Conservation (phyloP, 2,329 filamentous ascomycete species). For the Ilyonectria destructans region DNA sequence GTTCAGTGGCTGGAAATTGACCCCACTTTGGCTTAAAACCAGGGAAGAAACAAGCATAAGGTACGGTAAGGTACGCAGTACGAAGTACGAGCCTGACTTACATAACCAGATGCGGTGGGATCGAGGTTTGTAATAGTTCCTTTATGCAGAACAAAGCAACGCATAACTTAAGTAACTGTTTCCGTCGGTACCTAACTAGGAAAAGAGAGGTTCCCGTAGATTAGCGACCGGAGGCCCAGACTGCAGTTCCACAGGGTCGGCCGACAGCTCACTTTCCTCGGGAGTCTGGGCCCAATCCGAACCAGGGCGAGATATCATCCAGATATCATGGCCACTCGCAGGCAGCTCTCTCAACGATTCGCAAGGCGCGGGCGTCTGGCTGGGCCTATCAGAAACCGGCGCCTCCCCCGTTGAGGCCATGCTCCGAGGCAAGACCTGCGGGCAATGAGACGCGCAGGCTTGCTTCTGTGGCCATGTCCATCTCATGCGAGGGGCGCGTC, state of each 20-base stretch:
- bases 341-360: constrained; percentile 13
- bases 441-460: background rate
- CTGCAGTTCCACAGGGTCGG: background rate
- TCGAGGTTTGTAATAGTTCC: constrained; percentile 22
- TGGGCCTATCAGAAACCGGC: constrained; percentile 22
- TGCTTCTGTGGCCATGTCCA: background rate
- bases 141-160: constrained; percentile 26
- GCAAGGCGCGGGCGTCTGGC: constrained; percentile 21
- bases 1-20: constrained; percentile 21
- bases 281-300: background rate
- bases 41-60: constrained; percentile 2
- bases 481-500: constrained; percentile 6
- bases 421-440: constrained; percentile 2
- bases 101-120: constrained; percentile 10
- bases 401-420: constrained; percentile 18
- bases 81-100: background rate
- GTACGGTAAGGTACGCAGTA: no score
- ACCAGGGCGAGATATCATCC: background rate
- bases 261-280: background rate
- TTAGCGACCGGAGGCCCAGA: background rate
- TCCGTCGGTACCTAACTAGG: background rate
- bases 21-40: constrained; percentile 20
- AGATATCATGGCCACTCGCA: background rate
- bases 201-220: background rate
- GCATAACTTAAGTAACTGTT: background rate